Base-by-base conservation (phyloP, 371 early-diverging fungal species). In the Lichtheimia ramosa region DNA sequence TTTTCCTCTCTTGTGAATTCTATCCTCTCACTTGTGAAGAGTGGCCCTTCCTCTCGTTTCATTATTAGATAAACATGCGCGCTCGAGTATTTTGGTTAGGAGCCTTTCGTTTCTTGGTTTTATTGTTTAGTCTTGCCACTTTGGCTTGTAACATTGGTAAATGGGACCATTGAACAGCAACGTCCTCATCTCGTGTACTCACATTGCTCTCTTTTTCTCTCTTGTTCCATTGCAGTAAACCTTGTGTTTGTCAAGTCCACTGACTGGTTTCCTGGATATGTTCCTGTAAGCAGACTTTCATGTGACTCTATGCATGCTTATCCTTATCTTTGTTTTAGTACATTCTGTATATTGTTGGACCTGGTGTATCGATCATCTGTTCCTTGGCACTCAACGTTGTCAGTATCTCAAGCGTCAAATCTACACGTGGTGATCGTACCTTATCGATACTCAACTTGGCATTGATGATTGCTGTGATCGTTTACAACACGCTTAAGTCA, bases 281-380 rank as follows among this genome's bases (percentile, higher is more conserved):
- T 70, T 13, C 75, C 72, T 24, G 75, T 75, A 66, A 56, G 54
- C 24, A 18, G 24, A 50, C 2, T 6, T 3, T 25, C 13, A 49
- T 16, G 56, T 20, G 8, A 52, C 13, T 48, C 20, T 2, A 27
- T 23, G 6, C 7, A 7, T 23, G 10, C 15, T 25, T 10, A 58
- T 39, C 58, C 0, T 48, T 24, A n/a, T 25, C 25, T 25, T 50
- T 42, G n/a, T 48, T 49, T 28, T 46, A 79, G 79, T 79, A 74
- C 54, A 71, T 63, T 20, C 51, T 79, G 8, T 79, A 79, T 51
- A 70, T 70, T 53, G 74, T 74, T 16, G 79, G 74, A 2, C 64
- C 70, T 1, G 72, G 74, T 5, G 56, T 74, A 3, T 79, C 79
- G 2, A 49, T 65, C 7, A 16, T 79, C 5, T 73, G 69, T 48